Conservation (phyloP, 1,284 basidiomycete species). For the Malassezia japonica region DNA sequence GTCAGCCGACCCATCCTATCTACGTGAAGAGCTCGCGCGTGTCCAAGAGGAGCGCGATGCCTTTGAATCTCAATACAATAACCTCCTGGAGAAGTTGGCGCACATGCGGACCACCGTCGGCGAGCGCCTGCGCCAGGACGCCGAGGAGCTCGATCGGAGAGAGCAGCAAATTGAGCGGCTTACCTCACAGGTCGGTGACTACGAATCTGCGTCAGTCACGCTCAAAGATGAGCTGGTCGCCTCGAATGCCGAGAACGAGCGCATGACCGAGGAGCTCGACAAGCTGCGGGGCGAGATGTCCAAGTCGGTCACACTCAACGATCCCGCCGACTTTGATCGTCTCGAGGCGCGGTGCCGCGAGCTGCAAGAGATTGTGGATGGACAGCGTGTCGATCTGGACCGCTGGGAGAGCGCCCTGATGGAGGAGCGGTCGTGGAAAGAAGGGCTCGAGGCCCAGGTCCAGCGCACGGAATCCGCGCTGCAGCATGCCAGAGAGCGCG, state of each 20-base stretch:
- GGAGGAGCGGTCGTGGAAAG: constrained; percentile 24
- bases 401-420: constrained; percentile 19
- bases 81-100: constrained; percentile 75
- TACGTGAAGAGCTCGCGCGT: constrained; percentile 19
- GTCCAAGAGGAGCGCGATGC: constrained; percentile 67
- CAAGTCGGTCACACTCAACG: constrained; percentile 21
- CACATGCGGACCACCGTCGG: constrained; percentile 86
- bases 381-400: constrained; percentile 26
- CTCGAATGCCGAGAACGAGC: constrained; percentile 24
- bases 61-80: constrained; percentile 72
- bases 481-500: constrained; percentile 46
- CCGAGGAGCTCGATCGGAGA: constrained; percentile 51
- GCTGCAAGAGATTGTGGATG: constrained; percentile 27
- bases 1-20: background rate
- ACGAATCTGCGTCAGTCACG: constrained; percentile 1
- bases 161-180: constrained; percentile 41
- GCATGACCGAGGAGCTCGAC: constrained; percentile 24
- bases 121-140: constrained; percentile 89
- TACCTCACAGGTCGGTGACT: constrained; percentile 10
- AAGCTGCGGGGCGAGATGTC: constrained; percentile 23
- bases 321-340: constrained; percentile 19
- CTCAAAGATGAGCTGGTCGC: constrained; percentile 25
- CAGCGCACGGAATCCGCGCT: constrained; percentile 50
- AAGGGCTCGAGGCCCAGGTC: constrained; percentile 58
- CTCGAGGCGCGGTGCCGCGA: constrained; percentile 23